Evolutionary conservation across 2,329 filamentous ascomycete genomes (phyloP), one percentile per base, ranked within the genome.

Genomic region (Rhynchosporium secalis): DNA sequence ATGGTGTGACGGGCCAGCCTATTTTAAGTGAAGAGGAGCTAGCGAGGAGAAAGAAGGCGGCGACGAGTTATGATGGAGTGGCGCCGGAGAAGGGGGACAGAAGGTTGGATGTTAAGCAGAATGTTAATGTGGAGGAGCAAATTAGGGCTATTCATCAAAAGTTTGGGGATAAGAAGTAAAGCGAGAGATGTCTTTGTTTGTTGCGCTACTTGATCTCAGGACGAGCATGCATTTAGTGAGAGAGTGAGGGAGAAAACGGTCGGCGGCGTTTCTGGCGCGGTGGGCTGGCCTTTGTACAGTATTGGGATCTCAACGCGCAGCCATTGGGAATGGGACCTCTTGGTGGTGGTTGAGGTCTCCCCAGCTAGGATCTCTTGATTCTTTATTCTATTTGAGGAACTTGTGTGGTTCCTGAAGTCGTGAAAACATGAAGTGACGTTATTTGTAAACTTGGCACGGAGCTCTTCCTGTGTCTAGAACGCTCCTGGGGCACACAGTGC

Each of bases 71-170:
- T 71, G 89, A 91, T 72, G 88, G 85, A 41, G 83, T 83, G 67
- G 81, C 83, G 26, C 51, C 72, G 8, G 85, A 89, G 60, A 81
- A 80, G 63, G 84, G 86, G 68, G 83, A 83, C 78, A 73, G 82
- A 73, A 75, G 79, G 64, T 69, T 79, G 65, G 78, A 79, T 66
- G 83, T 86, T 69, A 81, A 88, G 77, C 84, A 87, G 72, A 84
- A 79, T 59, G 85, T 90, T 75, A 94, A 92, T 72, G 87, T 96
- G 43, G 89, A 95, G 73, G 92, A 96, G 75, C 92, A 96, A 78
- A 91, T 96, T 66, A 82, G 88, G 64, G 80, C 83, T 57, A 85
- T 89, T 62, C 84, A 87, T 68, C 79, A 86, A 71, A 85, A 83
- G 70, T 81, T 79, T 62, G 75, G 74, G 12, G 72, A 73, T 40